Evolutionary conservation across 139 green algal genomes (phyloP), one percentile per base, ranked within the genome.

Genomic region (Chlamydomonas asymmetrica): DNA sequence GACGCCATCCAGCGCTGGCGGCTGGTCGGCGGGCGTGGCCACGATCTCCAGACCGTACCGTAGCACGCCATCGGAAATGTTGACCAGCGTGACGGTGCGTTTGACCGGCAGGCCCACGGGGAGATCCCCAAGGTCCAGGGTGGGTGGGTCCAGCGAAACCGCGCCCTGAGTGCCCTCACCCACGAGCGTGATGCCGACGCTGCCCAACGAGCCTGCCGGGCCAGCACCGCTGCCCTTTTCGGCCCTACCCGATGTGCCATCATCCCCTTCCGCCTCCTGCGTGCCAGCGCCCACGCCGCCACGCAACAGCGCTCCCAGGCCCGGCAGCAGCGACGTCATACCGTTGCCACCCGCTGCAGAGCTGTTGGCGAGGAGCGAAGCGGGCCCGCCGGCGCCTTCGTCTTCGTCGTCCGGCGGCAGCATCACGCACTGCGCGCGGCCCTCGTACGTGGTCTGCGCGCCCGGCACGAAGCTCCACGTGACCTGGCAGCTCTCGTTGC

Each of bases 11-110:
- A n/a, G 48, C 25, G 76, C 76, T 23, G 71, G 40, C n/a, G 84
- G 18, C 5, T 74, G 41, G 2, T 85, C 86, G 27, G 86, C 71
- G 8, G 78, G 48, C 45, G 81, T 80, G 34, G 87, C 65, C 27
- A 87, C 80, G 69, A 81, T 82, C 41, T 82, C 73, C 45, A 93
- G 49, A 37, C 59, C 66, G 74, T 92, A 94, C 7, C 76, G 71
- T 66, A 92, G 81, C 60, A 89, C 75, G 29, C 89, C 89, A 56
- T 80, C 83, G 71, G 82, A 89, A 56, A 89, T 83, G 79, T 94
- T 94, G 37, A 89, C 50, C 62, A 94, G 72, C 10, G 63, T 76
- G 16, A 92, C 50, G 27, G 66, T 81, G 23, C 37, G 66, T 32
- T 64, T 61, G 34, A 82, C 69, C 0, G 78, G 66, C 32, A 90